phyloP scores from a whole-genome alignment of 495 filamentous ascomycete genomes.

The Glutinoglossum americanum region DNA sequence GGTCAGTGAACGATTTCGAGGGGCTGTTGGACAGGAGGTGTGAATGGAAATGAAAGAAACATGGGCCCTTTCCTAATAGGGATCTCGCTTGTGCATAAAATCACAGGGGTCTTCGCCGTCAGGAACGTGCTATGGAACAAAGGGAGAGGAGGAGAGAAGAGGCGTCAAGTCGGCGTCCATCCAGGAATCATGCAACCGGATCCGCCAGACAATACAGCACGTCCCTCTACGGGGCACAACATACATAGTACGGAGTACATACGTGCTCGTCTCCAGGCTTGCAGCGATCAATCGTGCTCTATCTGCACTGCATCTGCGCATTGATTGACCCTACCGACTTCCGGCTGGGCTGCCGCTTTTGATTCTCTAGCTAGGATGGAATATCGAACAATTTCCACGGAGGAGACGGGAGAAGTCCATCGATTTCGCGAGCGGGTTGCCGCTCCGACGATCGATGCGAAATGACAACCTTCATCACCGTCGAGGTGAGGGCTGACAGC shows the following conservation, averaged over 20 bases:
- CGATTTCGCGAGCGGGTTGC: neutral
- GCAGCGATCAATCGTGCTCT: no score
- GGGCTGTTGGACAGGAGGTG: constrained; percentile 3
- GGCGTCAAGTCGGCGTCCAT: neutral
- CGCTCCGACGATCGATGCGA: neutral
- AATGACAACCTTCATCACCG: no score
- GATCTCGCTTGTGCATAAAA: neutral
- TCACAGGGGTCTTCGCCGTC: neutral
- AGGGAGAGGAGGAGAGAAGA: neutral
- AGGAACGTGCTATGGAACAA: neutral
- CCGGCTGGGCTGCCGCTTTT: neutral
- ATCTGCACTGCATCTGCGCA: no score
- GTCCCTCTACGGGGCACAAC: no score
- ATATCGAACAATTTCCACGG: neutral
- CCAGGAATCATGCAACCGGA: neutral
- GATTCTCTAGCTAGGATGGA: no score
- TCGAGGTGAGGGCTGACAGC: neutral
- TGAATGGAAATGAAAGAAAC: constrained; percentile 4
- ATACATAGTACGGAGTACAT: no score
- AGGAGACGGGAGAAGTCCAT: neutral
- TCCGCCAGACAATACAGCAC: no score
- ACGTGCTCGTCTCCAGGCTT: no score
- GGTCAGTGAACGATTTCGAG: neutral
- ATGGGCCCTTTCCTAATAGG: neutral
- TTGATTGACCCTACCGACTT: neutral